Evolutionary conservation across 345 rosid species (phyloP), one percentile per base, ranked within the genome.

Genomic region (Gossypioides kirkii): DNA sequence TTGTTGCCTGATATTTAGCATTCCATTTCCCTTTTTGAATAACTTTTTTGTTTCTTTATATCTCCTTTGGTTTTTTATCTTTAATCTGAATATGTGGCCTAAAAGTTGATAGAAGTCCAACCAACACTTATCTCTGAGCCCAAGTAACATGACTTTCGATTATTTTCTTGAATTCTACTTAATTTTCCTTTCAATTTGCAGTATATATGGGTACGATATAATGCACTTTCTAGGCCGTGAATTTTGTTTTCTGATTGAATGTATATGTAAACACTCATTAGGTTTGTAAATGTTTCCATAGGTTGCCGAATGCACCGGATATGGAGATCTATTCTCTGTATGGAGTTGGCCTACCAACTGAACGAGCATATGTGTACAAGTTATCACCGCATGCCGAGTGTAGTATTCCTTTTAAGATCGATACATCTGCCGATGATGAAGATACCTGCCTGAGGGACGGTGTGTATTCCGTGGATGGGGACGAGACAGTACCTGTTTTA

Each of bases 261-360:
- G 50, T 46, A 6, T 12, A 20, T 46, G 47, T 5, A 26, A 49
- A 26, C 52, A 14, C 25, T 62, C 59, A 12, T 61, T 66, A 8
- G 43, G 42, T 45, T 17, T 23, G 8, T 49, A 18, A 28, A 61
- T 32, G 17, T 47, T 47, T 46, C 73, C 71, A 61, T 84, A 95
- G 99, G 85, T 83, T 95, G 82, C 98, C 98, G 22, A 81, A 87
- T 77, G 98, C 99, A 42, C 94, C 97, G 3, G 97, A 88, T 20
- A 91, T 92, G 96, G 99, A 95, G 78, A 87, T 95, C 58, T 90
- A 77, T 80, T 89, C 99, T 23, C 60, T 95, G 80, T 95, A 95
- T 12, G 99, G 97, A 68, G 97, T 90, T 47, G 99, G 99, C 68
- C 84, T 92, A 78, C 99, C 92, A 42, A 95, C 99, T 0, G 99